Evolutionary conservation across 768 basidiomycete genomes (phyloP).

Genomic region (Austroboletus eburneus): DNA sequence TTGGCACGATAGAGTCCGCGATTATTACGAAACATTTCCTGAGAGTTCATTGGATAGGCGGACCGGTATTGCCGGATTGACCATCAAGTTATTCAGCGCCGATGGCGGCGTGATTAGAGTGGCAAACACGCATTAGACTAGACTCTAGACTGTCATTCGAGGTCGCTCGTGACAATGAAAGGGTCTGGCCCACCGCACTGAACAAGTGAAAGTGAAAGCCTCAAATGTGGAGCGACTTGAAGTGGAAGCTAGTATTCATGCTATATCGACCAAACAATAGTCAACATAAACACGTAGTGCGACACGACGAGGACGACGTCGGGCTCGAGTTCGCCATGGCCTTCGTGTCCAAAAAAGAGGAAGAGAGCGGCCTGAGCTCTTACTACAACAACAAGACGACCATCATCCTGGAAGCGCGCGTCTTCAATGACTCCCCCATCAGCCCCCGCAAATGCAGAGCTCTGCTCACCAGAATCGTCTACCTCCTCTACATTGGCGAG

Average conservation of each 20-base stretch:
- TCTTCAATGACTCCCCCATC: conserved; percentile 99
- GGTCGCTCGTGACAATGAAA: too few species aligned
- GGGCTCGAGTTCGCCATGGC: conserved; percentile 49
- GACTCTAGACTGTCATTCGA: too few species aligned
- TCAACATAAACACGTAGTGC: conserved; percentile 28
- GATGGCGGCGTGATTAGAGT: too few species aligned
- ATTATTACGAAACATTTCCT: background rate
- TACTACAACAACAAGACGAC: conserved; percentile 98
- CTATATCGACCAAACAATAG: conserved; percentile 15
- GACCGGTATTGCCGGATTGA: too few species aligned
- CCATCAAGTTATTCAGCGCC: too few species aligned
- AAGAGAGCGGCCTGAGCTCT: conserved; percentile 87
- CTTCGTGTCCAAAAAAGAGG: conserved; percentile 92
- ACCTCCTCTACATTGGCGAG: conserved; percentile 95
- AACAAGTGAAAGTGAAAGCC: too few species aligned
- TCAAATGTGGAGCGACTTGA: too few species aligned
- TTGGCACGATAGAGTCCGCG: too few species aligned
- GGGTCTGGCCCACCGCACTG: too few species aligned
- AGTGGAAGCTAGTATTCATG: too few species aligned
- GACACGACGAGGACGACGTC: conserved; percentile 9
- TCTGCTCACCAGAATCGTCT: conserved; percentile 93
- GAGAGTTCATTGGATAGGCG: too few species aligned
- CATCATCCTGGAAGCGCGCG: conserved; percentile 95
- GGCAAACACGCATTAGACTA: too few species aligned
- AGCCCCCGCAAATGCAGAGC: conserved; percentile 96